Conservation (phyloP, 345 rosid species). For the Excoecaria cochinchinensis region DNA sequence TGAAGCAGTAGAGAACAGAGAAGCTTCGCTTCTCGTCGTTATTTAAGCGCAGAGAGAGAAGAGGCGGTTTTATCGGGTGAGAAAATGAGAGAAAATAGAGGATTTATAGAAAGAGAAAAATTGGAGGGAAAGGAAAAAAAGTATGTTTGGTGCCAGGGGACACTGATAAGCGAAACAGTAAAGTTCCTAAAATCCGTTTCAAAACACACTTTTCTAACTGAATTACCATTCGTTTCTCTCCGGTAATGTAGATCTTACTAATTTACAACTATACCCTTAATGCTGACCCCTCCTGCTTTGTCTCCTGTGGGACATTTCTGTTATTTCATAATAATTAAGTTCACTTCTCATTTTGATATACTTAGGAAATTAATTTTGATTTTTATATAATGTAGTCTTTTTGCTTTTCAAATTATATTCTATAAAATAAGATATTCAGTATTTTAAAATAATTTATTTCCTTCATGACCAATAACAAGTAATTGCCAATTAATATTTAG, state of each 20-base stretch:
- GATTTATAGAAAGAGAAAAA: slow-evolving; percentile 15
- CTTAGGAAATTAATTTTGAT: no score
- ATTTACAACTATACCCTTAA: slow-evolving; percentile 4
- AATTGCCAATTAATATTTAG: no score
- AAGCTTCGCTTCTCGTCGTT: neutral
- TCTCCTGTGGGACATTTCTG: neutral
- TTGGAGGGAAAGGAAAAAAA: slow-evolving; percentile 33
- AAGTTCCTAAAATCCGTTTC: slow-evolving; percentile 3
- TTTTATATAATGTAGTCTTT: no score
- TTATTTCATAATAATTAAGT: neutral
- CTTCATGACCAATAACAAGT: no score
- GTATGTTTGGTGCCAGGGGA: slow-evolving; percentile 13
- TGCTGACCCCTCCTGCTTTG: neutral
- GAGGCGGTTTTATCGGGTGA: slow-evolving; percentile 1
- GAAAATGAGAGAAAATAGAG: slow-evolving; percentile 1
- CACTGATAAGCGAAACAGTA: neutral
- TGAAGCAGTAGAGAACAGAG: neutral
- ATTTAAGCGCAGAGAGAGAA: neutral
- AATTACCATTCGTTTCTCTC: neutral
- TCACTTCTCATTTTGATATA: neutral
- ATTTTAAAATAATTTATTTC: no score
- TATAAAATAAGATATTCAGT: no score
- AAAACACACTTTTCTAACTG: slow-evolving; percentile 22
- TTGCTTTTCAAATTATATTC: no score
- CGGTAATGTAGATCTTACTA: neutral